Conservation (phyloP, 331 rosid genomes). For the Malus hybrid region DNA sequence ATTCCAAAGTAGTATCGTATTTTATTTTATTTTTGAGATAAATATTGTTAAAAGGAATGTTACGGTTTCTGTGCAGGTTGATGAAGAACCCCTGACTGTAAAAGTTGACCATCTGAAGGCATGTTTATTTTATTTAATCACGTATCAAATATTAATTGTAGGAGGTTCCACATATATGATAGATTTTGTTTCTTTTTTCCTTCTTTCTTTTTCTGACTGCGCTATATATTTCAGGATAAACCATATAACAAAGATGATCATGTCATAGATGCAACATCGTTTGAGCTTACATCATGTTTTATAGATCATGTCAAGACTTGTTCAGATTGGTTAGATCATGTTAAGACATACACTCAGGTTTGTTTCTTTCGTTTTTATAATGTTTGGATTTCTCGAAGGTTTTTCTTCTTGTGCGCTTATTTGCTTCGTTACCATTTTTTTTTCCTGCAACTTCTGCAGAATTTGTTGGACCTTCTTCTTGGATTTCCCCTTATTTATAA, state of each 20-base stretch:
- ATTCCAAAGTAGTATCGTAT: not conserved
- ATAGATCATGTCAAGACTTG: slow-evolving; percentile 86
- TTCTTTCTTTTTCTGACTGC: not conserved
- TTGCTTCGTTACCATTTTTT: not conserved
- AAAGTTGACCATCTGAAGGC: slow-evolving; percentile 98
- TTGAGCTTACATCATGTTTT: slow-evolving; percentile 83
- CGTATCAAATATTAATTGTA: slow-evolving; percentile 3
- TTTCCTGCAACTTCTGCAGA: not conserved
- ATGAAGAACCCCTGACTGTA: slow-evolving; percentile 90
- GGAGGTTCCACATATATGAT: slow-evolving; percentile 6
- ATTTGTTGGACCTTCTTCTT: not conserved
- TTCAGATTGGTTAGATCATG: slow-evolving; percentile 97
- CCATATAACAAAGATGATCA: slow-evolving; percentile 81
- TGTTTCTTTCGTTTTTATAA: slow-evolving; percentile 1
- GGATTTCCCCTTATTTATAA: not conserved
- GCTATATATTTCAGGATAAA: slow-evolving; percentile 53
- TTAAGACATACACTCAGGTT: slow-evolving; percentile 89
- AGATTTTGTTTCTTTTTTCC: not conserved
- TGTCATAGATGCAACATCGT: slow-evolving; percentile 79
- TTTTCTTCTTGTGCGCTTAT: slow-evolving; percentile 17
- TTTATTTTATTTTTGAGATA: not conserved
- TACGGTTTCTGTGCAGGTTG: slow-evolving; percentile 43
- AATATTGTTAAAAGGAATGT: not conserved
- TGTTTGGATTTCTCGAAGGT: not conserved
- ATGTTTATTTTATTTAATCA: slow-evolving; percentile 16